Evolutionary conservation across 495 filamentous ascomycete species (phyloP).

Genomic region (Aspergillus homomorphus): DNA sequence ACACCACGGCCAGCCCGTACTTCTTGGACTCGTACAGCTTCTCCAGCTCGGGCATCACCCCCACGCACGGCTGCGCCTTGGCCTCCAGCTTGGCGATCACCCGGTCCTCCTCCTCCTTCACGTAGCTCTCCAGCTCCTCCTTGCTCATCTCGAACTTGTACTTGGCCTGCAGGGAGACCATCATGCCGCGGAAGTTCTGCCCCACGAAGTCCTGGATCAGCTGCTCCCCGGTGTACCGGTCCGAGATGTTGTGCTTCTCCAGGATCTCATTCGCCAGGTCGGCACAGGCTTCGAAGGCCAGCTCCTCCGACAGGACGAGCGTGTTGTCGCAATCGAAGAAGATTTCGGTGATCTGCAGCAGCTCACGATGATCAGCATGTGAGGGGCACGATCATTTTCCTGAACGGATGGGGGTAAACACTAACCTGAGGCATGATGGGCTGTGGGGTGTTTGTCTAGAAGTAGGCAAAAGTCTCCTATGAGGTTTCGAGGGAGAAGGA

Average conservation of each 20-base stretch:
- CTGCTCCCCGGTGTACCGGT: constrained; percentile 74
- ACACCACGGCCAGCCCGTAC: constrained; percentile 81
- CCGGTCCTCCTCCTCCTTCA: constrained; percentile 73
- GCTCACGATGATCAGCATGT: constrained; percentile 5
- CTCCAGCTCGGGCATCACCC: constrained; percentile 65
- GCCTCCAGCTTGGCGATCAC: constrained; percentile 76
- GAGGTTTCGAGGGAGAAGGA: background rate
- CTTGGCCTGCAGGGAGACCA: constrained; percentile 69
- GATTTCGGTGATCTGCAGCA: constrained; percentile 67
- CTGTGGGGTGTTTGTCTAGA: background rate
- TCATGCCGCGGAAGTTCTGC: constrained; percentile 95
- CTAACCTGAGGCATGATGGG: constrained; percentile 48
- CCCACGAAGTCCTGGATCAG: constrained; percentile 90
- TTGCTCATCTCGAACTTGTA: constrained; percentile 65
- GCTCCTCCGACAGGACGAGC: constrained; percentile 84
- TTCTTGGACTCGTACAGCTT: constrained; percentile 57
- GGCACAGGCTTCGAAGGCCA: constrained; percentile 93
- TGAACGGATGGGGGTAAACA: too few relatives aligned
- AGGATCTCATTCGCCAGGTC: constrained; percentile 91
- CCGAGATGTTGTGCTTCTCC: constrained; percentile 56
- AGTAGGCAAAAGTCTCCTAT: constrained; percentile 4
- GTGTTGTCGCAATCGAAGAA: constrained; percentile 99
- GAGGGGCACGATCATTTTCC: background rate
- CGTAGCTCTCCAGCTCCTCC: constrained; percentile 72
- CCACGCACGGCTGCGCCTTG: constrained; percentile 72